Evolutionary conservation across 1,139 yeast species (phyloP).

Genomic region (Meyerozyma elateridarum): DNA sequence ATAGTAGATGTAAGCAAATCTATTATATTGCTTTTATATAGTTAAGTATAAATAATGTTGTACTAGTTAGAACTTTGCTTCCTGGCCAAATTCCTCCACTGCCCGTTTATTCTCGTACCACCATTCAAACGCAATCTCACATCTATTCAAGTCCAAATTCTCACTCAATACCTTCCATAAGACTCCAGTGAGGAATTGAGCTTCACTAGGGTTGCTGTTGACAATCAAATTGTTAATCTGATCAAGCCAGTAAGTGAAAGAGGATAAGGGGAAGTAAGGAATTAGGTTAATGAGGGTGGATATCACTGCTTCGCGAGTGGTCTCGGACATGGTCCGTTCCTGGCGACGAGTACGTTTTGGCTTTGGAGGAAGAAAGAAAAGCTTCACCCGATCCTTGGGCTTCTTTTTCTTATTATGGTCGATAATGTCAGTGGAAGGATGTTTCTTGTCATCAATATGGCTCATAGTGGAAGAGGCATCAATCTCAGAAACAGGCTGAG

Average conservation of each 20-base stretch:
- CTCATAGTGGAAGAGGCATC: conserved; percentile 35
- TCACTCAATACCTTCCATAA: conserved; percentile 43
- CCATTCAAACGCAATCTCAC: conserved; percentile 63
- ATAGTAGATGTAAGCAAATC: no score
- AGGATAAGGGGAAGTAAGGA: conserved; percentile 48
- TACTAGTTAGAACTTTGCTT: conserved; percentile 1
- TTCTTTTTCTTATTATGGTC: conserved; percentile 29
- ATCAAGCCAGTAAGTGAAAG: conserved; percentile 45
- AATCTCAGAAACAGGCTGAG: conserved; percentile 37
- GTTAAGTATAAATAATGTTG: neutral
- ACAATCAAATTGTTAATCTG: conserved; percentile 39
- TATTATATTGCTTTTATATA: no score
- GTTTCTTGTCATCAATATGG: conserved; percentile 21
- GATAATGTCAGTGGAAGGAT: conserved; percentile 21
- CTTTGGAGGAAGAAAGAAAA: conserved; percentile 18
- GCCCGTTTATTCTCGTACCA: conserved; percentile 41
- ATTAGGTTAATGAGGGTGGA: conserved; percentile 46
- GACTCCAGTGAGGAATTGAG: conserved; percentile 21
- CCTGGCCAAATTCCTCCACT: conserved; percentile 11
- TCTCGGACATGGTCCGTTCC: conserved; percentile 28
- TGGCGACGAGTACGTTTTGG: conserved; percentile 13
- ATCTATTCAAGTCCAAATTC: conserved; percentile 53
- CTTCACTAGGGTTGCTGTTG: conserved; percentile 29
- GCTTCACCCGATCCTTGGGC: conserved; percentile 25
- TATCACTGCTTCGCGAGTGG: conserved; percentile 51